phyloP scores from a whole-genome alignment of 177 flowering plant species.

The Vitis hybrid region DNA sequence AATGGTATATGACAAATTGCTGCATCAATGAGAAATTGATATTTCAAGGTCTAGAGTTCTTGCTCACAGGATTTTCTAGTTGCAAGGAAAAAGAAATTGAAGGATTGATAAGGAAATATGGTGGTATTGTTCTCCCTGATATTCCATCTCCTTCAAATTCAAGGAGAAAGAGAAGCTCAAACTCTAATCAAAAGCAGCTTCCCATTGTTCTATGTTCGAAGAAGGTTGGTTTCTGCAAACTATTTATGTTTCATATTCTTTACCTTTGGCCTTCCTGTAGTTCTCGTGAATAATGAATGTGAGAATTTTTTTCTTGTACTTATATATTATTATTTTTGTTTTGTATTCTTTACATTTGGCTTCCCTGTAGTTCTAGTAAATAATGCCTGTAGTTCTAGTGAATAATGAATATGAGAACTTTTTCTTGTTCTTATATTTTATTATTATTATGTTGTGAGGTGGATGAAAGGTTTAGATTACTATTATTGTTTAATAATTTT shows the following conservation, averaged over 20 bases:
- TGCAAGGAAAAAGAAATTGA: conserved; percentile 58
- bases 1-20: conserved; percentile 17
- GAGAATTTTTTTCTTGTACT: too few relatives aligned
- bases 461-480: too few relatives aligned
- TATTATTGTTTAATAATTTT: too few relatives aligned
- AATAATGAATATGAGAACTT: too few relatives aligned
- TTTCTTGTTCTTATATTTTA: too few relatives aligned
- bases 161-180: conserved; percentile 36
- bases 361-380: too few relatives aligned
- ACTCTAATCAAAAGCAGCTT: conserved; percentile 26
- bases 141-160: conserved; percentile 53
- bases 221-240: conserved; percentile 52
- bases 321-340: too few relatives aligned
- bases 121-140: conserved; percentile 68
- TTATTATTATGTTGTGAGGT: too few relatives aligned
- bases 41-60: conserved; percentile 66
- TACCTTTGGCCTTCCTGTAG: too few relatives aligned
- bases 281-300: too few relatives aligned
- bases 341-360: neutral
- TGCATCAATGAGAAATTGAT: conserved; percentile 30
- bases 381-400: too few relatives aligned
- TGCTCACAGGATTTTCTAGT: conserved; percentile 71
- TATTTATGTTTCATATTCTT: neutral
- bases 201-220: conserved; percentile 63
- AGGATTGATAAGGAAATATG: conserved; percentile 54